Evolutionary conservation across 2,329 filamentous ascomycete species (phyloP).

Genomic region (Aspergillus felis): DNA sequence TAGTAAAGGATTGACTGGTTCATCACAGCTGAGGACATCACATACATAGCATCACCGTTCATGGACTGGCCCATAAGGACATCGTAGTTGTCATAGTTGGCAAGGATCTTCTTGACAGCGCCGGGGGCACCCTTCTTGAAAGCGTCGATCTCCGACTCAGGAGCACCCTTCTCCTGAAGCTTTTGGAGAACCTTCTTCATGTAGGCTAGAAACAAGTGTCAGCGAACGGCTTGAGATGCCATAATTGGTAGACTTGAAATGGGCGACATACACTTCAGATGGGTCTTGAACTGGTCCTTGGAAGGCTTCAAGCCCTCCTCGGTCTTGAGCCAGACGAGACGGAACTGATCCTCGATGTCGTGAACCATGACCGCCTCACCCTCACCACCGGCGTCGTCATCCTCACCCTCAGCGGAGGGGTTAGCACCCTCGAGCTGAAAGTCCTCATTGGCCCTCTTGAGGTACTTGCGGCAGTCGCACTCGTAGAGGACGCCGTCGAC

Average conservation of each 20-base stretch:
- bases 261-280: slow-evolving; percentile 72
- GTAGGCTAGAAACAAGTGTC: slow-evolving; percentile 58
- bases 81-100: slow-evolving; percentile 95
- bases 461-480: slow-evolving; percentile 88
- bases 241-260: background rate
- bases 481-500: slow-evolving; percentile 80
- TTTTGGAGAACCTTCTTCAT: slow-evolving; percentile 80
- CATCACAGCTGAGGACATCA: slow-evolving; percentile 20
- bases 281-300: slow-evolving; percentile 79
- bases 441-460: slow-evolving; percentile 63
- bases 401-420: slow-evolving; percentile 83
- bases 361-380: slow-evolving; percentile 68
- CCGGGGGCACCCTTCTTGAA: slow-evolving; percentile 73
- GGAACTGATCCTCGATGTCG: slow-evolving; percentile 91
- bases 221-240: slow-evolving; percentile 1
- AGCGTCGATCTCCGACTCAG: slow-evolving; percentile 63
- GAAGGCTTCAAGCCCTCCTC: slow-evolving; percentile 47
- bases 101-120: slow-evolving; percentile 78
- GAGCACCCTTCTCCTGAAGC: slow-evolving; percentile 60
- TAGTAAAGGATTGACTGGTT: background rate
- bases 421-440: slow-evolving; percentile 75
- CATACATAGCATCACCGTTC: slow-evolving; percentile 90
- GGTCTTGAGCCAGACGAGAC: slow-evolving; percentile 60
- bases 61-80: slow-evolving; percentile 90
- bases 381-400: slow-evolving; percentile 67